phyloP scores from a whole-genome alignment of 2,329 filamentous ascomycete genomes.

The Cordyceps cicadae region DNA sequence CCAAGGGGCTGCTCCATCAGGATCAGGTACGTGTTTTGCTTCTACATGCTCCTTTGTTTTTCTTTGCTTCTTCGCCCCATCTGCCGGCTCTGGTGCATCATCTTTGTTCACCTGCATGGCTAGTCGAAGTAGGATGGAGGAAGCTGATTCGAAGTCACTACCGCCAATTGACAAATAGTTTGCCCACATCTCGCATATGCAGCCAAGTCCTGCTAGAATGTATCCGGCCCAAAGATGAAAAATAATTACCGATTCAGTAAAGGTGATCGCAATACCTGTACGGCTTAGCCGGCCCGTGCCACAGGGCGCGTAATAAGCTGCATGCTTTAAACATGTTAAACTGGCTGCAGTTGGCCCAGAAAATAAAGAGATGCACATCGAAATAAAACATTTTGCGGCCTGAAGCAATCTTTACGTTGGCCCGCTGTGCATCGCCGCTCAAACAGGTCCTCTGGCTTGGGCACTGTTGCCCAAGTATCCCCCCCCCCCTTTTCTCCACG shows the following conservation, averaged over 20 bases:
- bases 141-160: too few species aligned
- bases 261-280: background rate
- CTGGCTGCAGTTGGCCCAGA: background rate
- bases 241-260: background rate
- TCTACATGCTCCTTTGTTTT: too few species aligned
- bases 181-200: background rate
- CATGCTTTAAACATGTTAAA: background rate
- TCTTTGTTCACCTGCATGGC: background rate
- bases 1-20: too few species aligned
- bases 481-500: too few species aligned
- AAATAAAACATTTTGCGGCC: background rate
- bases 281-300: background rate
- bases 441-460: too few species aligned
- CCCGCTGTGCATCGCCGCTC: too few species aligned
- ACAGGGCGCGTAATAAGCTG: background rate
- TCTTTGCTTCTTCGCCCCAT: background rate
- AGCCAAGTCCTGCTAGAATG: background rate
- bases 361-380: too few species aligned
- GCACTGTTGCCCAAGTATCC: too few species aligned
- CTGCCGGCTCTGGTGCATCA: background rate
- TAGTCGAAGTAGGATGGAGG: too few species aligned
- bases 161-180: background rate
- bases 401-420: background rate
- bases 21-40: background rate
- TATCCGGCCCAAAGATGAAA: background rate